Evolutionary conservation across 805 yeast genomes (phyloP), one percentile per base, ranked within the genome.

Genomic region (Saccharomycodes ludwigii): DNA sequence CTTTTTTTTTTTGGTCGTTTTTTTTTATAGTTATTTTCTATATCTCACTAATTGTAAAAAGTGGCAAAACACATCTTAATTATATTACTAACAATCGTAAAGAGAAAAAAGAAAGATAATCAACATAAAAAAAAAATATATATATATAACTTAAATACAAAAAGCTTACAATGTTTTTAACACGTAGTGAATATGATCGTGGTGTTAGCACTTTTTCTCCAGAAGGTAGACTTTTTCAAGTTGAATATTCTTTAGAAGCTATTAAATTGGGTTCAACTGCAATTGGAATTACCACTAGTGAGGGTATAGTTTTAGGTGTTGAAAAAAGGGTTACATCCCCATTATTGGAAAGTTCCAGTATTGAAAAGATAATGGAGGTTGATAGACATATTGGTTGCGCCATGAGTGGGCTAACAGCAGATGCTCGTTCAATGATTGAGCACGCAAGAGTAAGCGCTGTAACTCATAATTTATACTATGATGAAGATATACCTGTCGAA

Each of bases 101-200:
- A 20, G 22, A 20, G 22, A 20, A 20, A 20, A 8, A 20, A 11
- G 22, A 20, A 20, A 20, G 22, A 20, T 11, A 20, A 20, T 20
- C 8, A 20, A 20, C 11, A 20, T 8, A 8, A 20, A 8, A 11
- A 20, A 20, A 8, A 18, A 7, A 19, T 28, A 20, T 19, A 8
- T 17, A 19, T 6, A 15, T 14, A 12, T 7, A 20, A 28, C 13
- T 16, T 18, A 16, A 9, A 4, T 5, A n/a, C 14, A 29, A 3
- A 2, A 11, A 13, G 2, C 7, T 16, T 33, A 40, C 35, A 32
- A 91, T 91, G 99, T 91, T 91, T 61, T 71, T 91, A 44, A 91
- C 99, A n/a, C 80, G 99, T 76, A 81, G 94, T 62, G 99, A 91
- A 66, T 91, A 91, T 58, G 99, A 91, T 56, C 80, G 99, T 58